Evolutionary conservation across 345 rosid species (phyloP).

Genomic region (Carallia pectinifolia): DNA sequence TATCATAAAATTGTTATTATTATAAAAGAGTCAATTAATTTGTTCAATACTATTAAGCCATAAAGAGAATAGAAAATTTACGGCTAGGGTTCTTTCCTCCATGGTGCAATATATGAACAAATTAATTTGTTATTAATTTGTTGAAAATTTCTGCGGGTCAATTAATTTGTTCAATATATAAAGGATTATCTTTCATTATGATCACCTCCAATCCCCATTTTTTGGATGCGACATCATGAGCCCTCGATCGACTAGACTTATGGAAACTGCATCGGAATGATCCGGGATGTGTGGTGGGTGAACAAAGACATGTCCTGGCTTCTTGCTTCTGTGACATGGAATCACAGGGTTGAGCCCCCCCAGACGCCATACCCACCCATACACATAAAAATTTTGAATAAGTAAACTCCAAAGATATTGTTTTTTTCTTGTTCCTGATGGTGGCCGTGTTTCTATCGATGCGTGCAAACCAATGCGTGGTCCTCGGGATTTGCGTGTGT

Average conservation of each 20-base stretch:
- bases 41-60: too few species aligned
- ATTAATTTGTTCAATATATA: neutral
- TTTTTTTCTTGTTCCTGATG: too few species aligned
- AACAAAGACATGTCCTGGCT: conserved; percentile 37
- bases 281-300: conserved; percentile 51
- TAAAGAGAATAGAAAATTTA: too few species aligned
- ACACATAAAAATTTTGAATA: too few species aligned
- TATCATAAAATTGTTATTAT: too few species aligned
- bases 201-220: conserved; percentile 16
- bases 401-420: too few species aligned
- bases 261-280: conserved; percentile 54
- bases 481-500: neutral
- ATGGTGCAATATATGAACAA: too few species aligned
- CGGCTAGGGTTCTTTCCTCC: too few species aligned
- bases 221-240: neutral
- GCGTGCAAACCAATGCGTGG: neutral
- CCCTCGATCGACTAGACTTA: conserved; percentile 11
- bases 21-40: too few species aligned
- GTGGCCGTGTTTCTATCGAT: neutral
- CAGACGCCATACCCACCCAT: conserved; percentile 1
- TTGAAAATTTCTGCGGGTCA: too few species aligned
- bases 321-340: neutral
- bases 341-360: neutral
- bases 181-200: conserved; percentile 16
- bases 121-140: too few species aligned